phyloP scores from a whole-genome alignment of 768 basidiomycete species.

The Gyrodon lividus region DNA sequence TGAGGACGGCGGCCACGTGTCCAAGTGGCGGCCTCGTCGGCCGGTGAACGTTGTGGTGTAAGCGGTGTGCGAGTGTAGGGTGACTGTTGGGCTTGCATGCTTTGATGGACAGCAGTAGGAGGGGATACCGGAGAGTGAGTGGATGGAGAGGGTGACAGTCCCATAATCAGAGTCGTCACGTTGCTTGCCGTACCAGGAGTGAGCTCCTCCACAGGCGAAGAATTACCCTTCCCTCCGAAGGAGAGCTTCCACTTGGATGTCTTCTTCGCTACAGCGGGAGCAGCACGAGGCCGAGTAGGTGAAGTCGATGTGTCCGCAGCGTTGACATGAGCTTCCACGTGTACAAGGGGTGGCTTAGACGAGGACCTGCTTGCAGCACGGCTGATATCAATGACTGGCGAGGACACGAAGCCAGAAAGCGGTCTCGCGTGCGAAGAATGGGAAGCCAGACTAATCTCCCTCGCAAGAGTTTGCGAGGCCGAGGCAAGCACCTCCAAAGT shows the following conservation, averaged over 20 bases:
- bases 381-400: constrained; percentile 22
- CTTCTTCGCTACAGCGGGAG: constrained; percentile 60
- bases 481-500: constrained; percentile 70
- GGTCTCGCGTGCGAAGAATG: constrained; percentile 40
- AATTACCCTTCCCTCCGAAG: constrained; percentile 64
- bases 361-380: constrained; percentile 22
- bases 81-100: constrained; percentile 10
- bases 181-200: constrained; percentile 71
- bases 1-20: constrained; percentile 46
- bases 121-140: constrained; percentile 1
- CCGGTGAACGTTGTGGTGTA: constrained; percentile 34
- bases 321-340: constrained; percentile 20
- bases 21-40: constrained; percentile 47
- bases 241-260: constrained; percentile 56
- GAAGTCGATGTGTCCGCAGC: constrained; percentile 20
- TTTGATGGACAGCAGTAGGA: constrained; percentile 9
- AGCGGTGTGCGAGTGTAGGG: constrained; percentile 30
- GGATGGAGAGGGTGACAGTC: constrained; percentile 29
- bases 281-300: constrained; percentile 23
- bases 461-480: constrained; percentile 78
- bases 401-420: constrained; percentile 12
- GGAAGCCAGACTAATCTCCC: constrained; percentile 76
- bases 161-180: constrained; percentile 74
- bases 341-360: constrained; percentile 42
- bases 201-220: constrained; percentile 36